These are phyloP conservation scores for Scheffersomyces amazonensis DNA, from an alignment of 805 yeast species.

Conservation along the genomic window DNA sequence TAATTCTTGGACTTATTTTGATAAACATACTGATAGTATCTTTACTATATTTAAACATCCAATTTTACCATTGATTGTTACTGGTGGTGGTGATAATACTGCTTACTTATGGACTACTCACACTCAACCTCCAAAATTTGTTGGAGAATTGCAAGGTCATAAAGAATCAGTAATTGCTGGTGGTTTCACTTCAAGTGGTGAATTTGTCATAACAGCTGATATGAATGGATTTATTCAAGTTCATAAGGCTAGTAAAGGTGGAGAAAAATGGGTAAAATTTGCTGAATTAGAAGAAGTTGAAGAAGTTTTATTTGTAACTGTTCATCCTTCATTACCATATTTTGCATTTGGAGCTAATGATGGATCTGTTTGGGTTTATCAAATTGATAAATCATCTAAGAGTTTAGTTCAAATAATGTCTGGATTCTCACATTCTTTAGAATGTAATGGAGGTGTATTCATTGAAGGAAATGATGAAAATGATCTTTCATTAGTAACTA, in stretches of 20 bases:
- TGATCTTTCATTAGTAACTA: slow-evolving; percentile 63
- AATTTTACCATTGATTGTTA: slow-evolving; percentile 74
- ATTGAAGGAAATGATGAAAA: slow-evolving; percentile 52
- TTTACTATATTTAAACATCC: slow-evolving; percentile 85
- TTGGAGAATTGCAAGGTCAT: slow-evolving; percentile 74
- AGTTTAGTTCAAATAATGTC: slow-evolving; percentile 68
- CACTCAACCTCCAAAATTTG: slow-evolving; percentile 76
- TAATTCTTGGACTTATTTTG: slow-evolving; percentile 87
- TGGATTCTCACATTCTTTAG: slow-evolving; percentile 77
- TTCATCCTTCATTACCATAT: slow-evolving; percentile 75
- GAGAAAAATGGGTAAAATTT: slow-evolving; percentile 75
- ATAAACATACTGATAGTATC: slow-evolving; percentile 83
- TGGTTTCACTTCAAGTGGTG: slow-evolving; percentile 81
- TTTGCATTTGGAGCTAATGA: slow-evolving; percentile 92
- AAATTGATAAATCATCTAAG: slow-evolving; percentile 48
- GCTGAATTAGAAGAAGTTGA: slow-evolving; percentile 82
- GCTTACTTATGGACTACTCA: slow-evolving; percentile 94
- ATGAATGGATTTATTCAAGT: slow-evolving; percentile 87
- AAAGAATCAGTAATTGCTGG: slow-evolving; percentile 86
- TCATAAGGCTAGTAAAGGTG: slow-evolving; percentile 68
- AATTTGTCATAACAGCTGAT: slow-evolving; percentile 82
- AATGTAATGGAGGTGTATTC: slow-evolving; percentile 79
- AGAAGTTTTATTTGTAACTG: slow-evolving; percentile 79
- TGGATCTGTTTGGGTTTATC: slow-evolving; percentile 94
- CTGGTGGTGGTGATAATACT: slow-evolving; percentile 93